Conservation (phyloP, 2,329 filamentous ascomycete genomes). For the Calcarisporium arbuscula region DNA sequence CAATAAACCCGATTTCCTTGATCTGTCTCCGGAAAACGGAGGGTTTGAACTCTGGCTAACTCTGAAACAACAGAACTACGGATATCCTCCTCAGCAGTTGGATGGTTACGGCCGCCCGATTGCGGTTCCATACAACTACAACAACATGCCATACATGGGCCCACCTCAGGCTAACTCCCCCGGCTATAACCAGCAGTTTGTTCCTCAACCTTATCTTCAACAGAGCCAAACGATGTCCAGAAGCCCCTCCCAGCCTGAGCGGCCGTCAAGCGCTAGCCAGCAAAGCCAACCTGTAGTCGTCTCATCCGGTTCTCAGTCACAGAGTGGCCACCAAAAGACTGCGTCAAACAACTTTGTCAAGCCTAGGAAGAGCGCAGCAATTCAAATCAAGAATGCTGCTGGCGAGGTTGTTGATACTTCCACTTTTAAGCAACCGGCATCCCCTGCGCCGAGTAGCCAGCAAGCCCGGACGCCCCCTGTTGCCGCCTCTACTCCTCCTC, state of each 20-base stretch:
- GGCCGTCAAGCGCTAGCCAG: slow-evolving; percentile 61
- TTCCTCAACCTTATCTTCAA: slow-evolving; percentile 33
- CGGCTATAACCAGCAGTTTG: slow-evolving; percentile 43
- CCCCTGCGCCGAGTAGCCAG: slow-evolving; percentile 48
- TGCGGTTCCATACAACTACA: slow-evolving; percentile 35
- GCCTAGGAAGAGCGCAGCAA: slow-evolving; percentile 63
- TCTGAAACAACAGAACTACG: slow-evolving; percentile 59
- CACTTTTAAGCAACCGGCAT: slow-evolving; percentile 50
- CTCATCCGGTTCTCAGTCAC: slow-evolving; percentile 56
- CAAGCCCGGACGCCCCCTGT: slow-evolving; percentile 61
- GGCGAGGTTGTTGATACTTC: slow-evolving; percentile 71
- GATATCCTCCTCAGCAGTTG: slow-evolving; percentile 40
- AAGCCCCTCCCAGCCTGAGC: slow-evolving; percentile 70
- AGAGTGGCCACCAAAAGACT: slow-evolving; percentile 52
- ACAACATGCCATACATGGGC: slow-evolving; percentile 44
- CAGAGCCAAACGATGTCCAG: slow-evolving; percentile 72
- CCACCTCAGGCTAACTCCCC: slow-evolving; percentile 40
- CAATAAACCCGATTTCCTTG: slow-evolving; percentile 30
- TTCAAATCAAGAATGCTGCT: slow-evolving; percentile 77
- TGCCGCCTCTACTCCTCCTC: slow-evolving; percentile 69
- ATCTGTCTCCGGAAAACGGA: slow-evolving; percentile 63
- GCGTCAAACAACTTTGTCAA: slow-evolving; percentile 41
- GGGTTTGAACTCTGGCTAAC: slow-evolving; percentile 71
- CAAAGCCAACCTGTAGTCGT: slow-evolving; percentile 51
- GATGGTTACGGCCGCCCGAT: slow-evolving; percentile 33